Conservation (phyloP, 805 yeast species). For the Pichia manshurica region DNA sequence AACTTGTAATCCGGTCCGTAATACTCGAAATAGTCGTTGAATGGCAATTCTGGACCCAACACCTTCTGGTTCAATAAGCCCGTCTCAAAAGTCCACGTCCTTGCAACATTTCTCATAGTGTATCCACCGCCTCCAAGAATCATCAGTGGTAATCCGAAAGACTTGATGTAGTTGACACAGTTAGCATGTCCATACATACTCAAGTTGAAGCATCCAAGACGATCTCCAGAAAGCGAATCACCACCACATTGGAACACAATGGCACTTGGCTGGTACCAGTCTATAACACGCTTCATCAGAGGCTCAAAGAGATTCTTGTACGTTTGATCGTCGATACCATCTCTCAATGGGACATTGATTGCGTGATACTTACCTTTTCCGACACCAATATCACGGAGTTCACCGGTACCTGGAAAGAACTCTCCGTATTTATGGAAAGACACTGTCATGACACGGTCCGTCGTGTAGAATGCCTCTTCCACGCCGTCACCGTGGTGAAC, state of each 20-base stretch:
- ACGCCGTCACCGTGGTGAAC: slow-evolving; percentile 96
- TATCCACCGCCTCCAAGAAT: slow-evolving; percentile 98
- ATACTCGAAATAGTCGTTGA: slow-evolving; percentile 94
- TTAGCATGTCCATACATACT: slow-evolving; percentile 95
- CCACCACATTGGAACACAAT: slow-evolving; percentile 99
- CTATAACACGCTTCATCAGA: slow-evolving; percentile 65
- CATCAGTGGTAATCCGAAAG: slow-evolving; percentile 84
- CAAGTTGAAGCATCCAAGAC: slow-evolving; percentile 91
- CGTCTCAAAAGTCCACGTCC: slow-evolving; percentile 93
- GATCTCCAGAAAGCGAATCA: slow-evolving; percentile 92
- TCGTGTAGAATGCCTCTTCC: slow-evolving; percentile 87
- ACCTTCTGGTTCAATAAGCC: slow-evolving; percentile 78
- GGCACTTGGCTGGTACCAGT: slow-evolving; percentile 91
- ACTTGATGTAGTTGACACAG: slow-evolving; percentile 82
- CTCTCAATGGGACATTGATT: slow-evolving; percentile 80
- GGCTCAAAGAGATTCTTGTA: slow-evolving; percentile 87
- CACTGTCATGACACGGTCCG: slow-evolving; percentile 86
- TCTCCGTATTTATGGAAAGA: slow-evolving; percentile 92
- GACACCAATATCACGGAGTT: slow-evolving; percentile 75
- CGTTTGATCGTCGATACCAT: slow-evolving; percentile 90
- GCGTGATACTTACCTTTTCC: slow-evolving; percentile 80
- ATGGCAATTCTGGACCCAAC: slow-evolving; percentile 74
- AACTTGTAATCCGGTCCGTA: slow-evolving; percentile 95
- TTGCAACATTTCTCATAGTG: slow-evolving; percentile 93
- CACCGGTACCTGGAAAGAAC: slow-evolving; percentile 92